These are phyloP conservation scores for Luffa aegyptiaca DNA, from an alignment of 306 rosid species.

Conservation along the genomic window DNA sequence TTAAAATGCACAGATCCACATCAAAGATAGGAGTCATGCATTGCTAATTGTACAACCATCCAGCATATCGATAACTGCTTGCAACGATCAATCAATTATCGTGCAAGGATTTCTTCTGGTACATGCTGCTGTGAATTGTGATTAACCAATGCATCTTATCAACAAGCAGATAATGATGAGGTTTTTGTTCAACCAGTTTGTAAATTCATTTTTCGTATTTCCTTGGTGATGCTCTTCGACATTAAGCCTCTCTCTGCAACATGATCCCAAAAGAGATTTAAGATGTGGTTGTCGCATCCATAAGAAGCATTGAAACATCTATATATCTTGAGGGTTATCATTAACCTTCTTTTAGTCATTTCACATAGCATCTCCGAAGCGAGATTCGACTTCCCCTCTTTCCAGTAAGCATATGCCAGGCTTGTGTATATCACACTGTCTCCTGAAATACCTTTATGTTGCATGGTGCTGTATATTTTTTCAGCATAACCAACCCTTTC, in stretches of 20 bases:
- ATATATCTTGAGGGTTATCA: conserved; percentile 57
- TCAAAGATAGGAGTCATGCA: not conserved
- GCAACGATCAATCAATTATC: not conserved
- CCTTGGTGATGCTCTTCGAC: conserved; percentile 49
- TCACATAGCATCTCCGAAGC: conserved; percentile 43
- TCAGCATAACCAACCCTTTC: conserved; percentile 52
- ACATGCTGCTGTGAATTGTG: not conserved
- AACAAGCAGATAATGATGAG: not conserved
- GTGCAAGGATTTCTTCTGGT: not conserved
- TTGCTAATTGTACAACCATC: not conserved
- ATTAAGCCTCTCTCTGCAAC: conserved; percentile 49
- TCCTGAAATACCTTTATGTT: conserved; percentile 39
- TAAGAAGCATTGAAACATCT: conserved; percentile 39
- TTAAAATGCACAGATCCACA: not conserved
- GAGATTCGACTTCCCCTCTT: conserved; percentile 39
- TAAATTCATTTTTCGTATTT: conserved; percentile 28
- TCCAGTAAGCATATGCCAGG: conserved; percentile 65
- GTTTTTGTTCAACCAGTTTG: not conserved
- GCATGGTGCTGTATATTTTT: conserved; percentile 43
- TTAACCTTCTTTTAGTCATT: conserved; percentile 58
- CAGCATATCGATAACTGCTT: not conserved
- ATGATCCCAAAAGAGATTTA: conserved; percentile 61
- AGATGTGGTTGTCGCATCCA: conserved; percentile 25
- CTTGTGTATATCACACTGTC: conserved; percentile 61
- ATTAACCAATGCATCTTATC: not conserved